phyloP scores from a whole-genome alignment of 2,329 filamentous ascomycete genomes.

The Penicillium brevicompactum region DNA sequence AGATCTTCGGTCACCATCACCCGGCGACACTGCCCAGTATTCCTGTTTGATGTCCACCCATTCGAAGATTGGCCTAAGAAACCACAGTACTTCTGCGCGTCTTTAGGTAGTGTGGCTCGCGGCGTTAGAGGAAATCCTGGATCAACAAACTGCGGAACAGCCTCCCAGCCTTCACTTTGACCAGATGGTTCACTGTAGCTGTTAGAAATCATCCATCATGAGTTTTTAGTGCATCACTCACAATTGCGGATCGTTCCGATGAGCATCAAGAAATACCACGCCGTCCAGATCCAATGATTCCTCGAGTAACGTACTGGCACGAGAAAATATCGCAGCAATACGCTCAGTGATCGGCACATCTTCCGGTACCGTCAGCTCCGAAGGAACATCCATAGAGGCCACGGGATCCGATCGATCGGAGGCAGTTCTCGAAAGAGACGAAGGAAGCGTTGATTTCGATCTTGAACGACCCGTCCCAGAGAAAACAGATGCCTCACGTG shows the following conservation, averaged over 20 bases:
- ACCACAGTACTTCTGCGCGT: slow-evolving; percentile 17
- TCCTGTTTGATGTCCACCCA: not conserved
- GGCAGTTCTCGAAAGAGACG: slow-evolving; percentile 3
- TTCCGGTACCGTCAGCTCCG: slow-evolving; percentile 1
- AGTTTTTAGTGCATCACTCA: slow-evolving; percentile 6
- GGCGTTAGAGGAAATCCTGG: not conserved
- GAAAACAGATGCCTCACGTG: not conserved
- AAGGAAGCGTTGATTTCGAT: slow-evolving; percentile 3
- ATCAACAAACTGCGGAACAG: slow-evolving; percentile 9
- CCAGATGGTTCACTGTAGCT: slow-evolving; percentile 16
- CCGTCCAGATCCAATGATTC: slow-evolving; percentile 47
- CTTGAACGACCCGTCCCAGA: not conserved
- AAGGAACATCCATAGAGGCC: not conserved
- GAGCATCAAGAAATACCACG: slow-evolving; percentile 33
- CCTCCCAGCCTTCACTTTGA: slow-evolving; percentile 26
- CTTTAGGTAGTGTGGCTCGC: not conserved
- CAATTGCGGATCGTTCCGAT: slow-evolving; percentile 27
- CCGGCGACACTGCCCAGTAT: not conserved
- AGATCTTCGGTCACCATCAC: slow-evolving; percentile 18
- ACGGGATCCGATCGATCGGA: not conserved
- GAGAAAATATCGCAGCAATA: slow-evolving; percentile 40
- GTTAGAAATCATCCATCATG: not conserved
- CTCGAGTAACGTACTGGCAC: slow-evolving; percentile 47
- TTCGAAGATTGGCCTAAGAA: slow-evolving; percentile 21
- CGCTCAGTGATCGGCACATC: slow-evolving; percentile 18